Percentiles rank a stretch among this genome's conserved stretches.
Conservation (phyloP, 2,329 filamentous ascomycete genomes). For the Trematosphaeria pertusa region DNA sequence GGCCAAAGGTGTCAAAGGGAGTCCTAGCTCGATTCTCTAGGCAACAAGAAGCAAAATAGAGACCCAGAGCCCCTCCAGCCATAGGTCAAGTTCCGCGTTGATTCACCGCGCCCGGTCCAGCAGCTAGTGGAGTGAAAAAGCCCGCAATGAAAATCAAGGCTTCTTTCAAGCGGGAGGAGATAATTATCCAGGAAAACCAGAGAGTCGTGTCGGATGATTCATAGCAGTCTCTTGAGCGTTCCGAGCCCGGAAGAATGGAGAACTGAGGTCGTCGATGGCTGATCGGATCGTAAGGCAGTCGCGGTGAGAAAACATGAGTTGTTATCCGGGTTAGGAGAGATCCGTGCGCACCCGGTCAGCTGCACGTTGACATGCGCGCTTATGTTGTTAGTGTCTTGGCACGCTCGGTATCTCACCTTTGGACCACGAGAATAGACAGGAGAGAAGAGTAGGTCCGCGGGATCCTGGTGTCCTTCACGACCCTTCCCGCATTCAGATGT, state of each 20-base stretch:
- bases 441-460: no score
- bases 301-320: conserved; percentile 11
- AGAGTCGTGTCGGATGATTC: neutral
- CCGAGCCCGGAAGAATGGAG: neutral
- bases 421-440: no score
- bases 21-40: neutral
- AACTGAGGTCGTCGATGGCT: neutral
- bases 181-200: neutral
- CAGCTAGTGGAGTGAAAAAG: conserved; percentile 5
- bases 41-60: conserved; percentile 5
- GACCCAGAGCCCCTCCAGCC: conserved; percentile 1
- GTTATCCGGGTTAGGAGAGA: no score
- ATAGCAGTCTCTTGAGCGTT: neutral
- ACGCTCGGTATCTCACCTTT: no score
- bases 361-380: no score
- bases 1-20: neutral
- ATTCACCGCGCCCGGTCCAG: conserved; percentile 10
- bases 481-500: no score
- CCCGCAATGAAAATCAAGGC: neutral
- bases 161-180: neutral
- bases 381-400: no score
- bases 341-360: no score
- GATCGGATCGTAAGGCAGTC: neutral
- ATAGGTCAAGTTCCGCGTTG: conserved; percentile 7
- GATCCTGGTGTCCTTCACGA: no score